Evolutionary conservation across 148 eudicot genomes (phyloP).

Genomic region (Cornus controversa): DNA sequence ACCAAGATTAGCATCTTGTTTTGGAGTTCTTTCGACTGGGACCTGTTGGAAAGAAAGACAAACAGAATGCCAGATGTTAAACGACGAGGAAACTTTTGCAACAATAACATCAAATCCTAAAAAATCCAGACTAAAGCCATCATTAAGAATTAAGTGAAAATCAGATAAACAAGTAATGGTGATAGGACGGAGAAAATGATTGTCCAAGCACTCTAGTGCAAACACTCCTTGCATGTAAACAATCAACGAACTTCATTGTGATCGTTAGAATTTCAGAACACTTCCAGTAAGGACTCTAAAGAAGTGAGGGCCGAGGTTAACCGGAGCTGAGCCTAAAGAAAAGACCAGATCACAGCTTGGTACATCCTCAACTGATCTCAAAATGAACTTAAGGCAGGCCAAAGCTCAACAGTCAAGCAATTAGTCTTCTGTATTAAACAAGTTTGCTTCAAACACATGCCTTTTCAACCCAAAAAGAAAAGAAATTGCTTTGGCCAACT

Average conservation of each 20-base stretch:
- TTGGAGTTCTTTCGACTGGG: slow-evolving; percentile 26
- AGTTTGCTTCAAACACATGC: neutral
- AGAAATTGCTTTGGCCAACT: neutral
- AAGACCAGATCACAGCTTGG: neutral
- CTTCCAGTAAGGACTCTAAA: too few species aligned
- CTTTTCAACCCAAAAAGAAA: too few species aligned
- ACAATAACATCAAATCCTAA: neutral
- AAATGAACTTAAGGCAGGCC: neutral
- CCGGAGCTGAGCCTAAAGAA: neutral
- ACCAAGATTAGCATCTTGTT: slow-evolving; percentile 35
- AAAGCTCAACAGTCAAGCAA: neutral
- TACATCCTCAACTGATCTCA: neutral
- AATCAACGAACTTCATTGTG: neutral
- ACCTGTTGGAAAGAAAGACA: neutral
- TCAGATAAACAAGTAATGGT: too few species aligned
- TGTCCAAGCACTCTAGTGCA: too few species aligned
- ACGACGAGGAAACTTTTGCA: neutral
- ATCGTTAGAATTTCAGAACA: too few species aligned
- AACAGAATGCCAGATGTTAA: neutral
- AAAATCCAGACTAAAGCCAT: too few species aligned
- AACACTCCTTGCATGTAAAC: neutral
- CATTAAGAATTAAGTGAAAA: neutral
- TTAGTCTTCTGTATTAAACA: neutral
- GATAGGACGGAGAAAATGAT: neutral
- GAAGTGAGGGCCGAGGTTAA: neutral